Conservation (phyloP, 192 early-diverging fungal genomes). For the Geranomyces variabilis region DNA sequence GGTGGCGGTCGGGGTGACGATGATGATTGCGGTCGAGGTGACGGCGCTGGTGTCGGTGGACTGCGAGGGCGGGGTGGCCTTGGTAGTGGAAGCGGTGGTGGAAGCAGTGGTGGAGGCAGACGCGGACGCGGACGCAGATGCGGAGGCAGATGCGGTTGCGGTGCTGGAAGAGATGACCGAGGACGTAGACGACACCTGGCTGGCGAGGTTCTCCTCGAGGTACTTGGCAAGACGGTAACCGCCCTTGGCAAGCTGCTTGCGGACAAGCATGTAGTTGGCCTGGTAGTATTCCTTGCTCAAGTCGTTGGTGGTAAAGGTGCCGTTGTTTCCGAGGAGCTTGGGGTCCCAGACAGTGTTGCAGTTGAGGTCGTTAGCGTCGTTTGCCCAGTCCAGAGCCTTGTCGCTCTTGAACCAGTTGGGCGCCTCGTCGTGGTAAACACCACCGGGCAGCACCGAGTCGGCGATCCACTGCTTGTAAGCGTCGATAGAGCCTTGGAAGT, state of each 20-base stretch:
- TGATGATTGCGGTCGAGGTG: background rate
- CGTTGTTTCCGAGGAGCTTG: slow-evolving; percentile 30
- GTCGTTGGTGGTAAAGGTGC: slow-evolving; percentile 41
- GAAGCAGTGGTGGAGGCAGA: background rate
- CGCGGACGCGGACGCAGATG: background rate
- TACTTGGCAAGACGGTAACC: slow-evolving; percentile 51
- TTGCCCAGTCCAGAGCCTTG: slow-evolving; percentile 33
- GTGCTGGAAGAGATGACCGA: background rate
- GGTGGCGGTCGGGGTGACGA: background rate
- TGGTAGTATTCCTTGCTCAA: slow-evolving; percentile 45
- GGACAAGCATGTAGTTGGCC: slow-evolving; percentile 24
- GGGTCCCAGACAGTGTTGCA: slow-evolving; percentile 45
- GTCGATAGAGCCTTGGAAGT: slow-evolving; percentile 1
- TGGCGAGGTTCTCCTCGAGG: slow-evolving; percentile 37
- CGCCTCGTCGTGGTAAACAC: slow-evolving; percentile 8
- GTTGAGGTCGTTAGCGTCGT: slow-evolving; percentile 42
- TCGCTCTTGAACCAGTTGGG: slow-evolving; percentile 26
- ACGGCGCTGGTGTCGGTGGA: background rate
- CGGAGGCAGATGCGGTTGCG: background rate
- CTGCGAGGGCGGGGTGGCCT: background rate
- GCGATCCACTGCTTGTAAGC: slow-evolving; percentile 10
- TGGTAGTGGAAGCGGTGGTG: background rate
- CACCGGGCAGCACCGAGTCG: slow-evolving; percentile 24
- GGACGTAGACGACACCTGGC: slow-evolving; percentile 23
- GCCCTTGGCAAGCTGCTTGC: slow-evolving; percentile 51